Evolutionary conservation across 257 asterid genomes (phyloP).

Genomic region (Lavandula angustifolia): DNA sequence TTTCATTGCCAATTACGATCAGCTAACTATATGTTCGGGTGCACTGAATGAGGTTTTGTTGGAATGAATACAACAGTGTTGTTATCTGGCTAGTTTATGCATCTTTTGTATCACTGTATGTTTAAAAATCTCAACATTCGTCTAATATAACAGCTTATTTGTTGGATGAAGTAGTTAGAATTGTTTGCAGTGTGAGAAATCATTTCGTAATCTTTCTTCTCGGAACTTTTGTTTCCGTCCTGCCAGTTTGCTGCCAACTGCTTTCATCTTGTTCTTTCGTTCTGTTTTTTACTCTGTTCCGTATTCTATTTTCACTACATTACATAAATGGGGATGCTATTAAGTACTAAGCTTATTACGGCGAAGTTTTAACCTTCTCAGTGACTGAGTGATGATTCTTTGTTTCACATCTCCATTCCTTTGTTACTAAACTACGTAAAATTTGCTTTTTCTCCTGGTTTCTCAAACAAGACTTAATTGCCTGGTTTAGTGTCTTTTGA

Average conservation of each 20-base stretch:
- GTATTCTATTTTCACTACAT: background rate
- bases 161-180: background rate
- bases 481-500: constrained; percentile 36
- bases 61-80: background rate
- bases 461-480: constrained; percentile 23
- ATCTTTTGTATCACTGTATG: background rate
- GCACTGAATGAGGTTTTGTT: background rate
- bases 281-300: background rate
- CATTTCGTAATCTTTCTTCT: constrained; percentile 4
- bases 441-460: background rate
- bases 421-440: background rate
- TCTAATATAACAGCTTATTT: background rate
- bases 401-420: background rate
- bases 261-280: background rate
- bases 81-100: background rate
- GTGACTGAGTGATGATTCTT: background rate
- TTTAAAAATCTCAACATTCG: background rate
- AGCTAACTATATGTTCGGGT: background rate
- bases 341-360: background rate
- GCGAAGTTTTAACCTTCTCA: background rate
- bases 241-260: background rate
- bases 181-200: background rate
- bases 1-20: background rate
- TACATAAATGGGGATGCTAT: constrained; percentile 15
- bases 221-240: background rate